Evolutionary conservation across 202 grass and related monocot species (phyloP).

Genomic region (Musa balbisiana): DNA sequence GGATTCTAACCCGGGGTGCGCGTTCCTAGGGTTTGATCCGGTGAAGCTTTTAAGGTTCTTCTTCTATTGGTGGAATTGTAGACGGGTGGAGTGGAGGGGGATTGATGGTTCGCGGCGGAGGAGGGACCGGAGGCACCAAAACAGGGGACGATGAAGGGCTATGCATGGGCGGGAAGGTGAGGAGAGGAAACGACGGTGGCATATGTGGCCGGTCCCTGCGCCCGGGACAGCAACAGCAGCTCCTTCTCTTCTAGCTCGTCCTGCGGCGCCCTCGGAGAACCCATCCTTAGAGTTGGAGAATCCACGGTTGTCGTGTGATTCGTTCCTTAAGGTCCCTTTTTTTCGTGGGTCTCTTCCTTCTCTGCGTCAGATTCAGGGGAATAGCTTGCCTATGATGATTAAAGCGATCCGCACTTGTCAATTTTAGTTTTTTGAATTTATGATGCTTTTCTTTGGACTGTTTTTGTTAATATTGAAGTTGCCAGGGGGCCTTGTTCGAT

Average conservation of each 20-base stretch:
- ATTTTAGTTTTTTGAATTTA: neutral
- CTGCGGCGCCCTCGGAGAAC: neutral
- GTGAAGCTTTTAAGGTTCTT: neutral
- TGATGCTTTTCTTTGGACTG: neutral
- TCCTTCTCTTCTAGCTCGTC: neutral
- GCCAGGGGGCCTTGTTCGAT: neutral
- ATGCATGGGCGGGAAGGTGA: slow-evolving; percentile 30
- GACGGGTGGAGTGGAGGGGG: slow-evolving; percentile 2
- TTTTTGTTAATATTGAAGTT: neutral
- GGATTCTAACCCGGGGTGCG: neutral
- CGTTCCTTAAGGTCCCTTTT: slow-evolving; percentile 14
- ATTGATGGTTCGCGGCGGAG: slow-evolving; percentile 17
- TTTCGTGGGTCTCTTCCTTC: slow-evolving; percentile 1
- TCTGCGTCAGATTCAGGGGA: neutral
- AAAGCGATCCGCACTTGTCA: neutral
- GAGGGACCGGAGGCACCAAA: slow-evolving; percentile 10
- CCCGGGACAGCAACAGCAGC: slow-evolving; percentile 14
- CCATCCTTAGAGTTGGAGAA: slow-evolving; percentile 1
- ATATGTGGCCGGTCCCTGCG: slow-evolving; percentile 24
- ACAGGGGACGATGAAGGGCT: slow-evolving; percentile 24
- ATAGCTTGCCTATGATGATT: neutral
- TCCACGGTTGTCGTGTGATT: slow-evolving; percentile 4
- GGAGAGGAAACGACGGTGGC: slow-evolving; percentile 21
- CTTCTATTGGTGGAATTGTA: neutral
- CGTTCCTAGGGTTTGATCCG: neutral